Evolutionary conservation across 495 filamentous ascomycete genomes (phyloP).

Genomic region (Trichoderma asperelloides): DNA sequence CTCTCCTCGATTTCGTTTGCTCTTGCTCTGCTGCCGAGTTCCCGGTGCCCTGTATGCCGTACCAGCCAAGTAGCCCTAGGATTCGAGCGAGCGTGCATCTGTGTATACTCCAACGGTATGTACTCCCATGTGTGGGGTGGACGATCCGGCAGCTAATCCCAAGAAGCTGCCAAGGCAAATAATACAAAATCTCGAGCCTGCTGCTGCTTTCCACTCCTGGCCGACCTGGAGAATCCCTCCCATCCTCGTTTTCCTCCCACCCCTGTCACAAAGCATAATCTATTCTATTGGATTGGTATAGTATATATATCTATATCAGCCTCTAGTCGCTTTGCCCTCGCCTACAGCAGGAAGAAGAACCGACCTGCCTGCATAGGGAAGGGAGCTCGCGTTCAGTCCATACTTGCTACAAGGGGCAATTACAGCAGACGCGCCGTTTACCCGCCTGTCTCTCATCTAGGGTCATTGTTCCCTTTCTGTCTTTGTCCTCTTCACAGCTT

Average conservation of each 20-base stretch:
- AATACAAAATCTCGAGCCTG: background rate
- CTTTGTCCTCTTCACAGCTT: background rate
- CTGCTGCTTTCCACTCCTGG: background rate
- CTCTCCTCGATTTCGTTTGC: background rate
- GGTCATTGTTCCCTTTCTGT: background rate
- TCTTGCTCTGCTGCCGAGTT: background rate
- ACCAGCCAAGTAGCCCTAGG: background rate
- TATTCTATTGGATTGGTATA: background rate
- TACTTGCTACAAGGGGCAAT: conserved; percentile 1
- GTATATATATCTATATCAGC: background rate
- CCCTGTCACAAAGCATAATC: background rate
- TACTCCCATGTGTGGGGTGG: background rate
- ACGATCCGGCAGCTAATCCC: conserved; percentile 3
- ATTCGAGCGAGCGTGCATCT: background rate
- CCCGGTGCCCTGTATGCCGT: background rate
- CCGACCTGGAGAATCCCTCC: background rate
- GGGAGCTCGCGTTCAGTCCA: background rate
- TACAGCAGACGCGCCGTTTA: background rate
- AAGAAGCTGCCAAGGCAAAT: conserved; percentile 1
- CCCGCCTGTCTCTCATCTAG: background rate
- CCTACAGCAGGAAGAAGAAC: background rate
- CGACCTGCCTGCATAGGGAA: background rate
- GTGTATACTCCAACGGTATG: background rate
- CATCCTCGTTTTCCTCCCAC: background rate
- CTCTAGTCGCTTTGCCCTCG: background rate